Base-by-base conservation (phyloP, 768 basidiomycete species). In the Suillus decipiens region DNA sequence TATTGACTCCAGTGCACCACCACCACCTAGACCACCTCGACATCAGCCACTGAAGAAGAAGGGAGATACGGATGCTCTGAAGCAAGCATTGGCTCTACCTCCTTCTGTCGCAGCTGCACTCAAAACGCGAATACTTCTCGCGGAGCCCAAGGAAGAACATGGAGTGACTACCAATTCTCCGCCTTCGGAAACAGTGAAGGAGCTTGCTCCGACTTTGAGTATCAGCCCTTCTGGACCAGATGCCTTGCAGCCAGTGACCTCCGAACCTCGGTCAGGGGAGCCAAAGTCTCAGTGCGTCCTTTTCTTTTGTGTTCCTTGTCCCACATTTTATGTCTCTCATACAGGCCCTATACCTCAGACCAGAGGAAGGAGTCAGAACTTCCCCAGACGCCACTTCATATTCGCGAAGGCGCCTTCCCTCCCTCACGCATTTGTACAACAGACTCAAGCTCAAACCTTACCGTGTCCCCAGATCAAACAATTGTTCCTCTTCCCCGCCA, bases 341-440 rank as follows among this genome's bases (percentile, higher is more conserved):
- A 17, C 39, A 57, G 56, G 24, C 28, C 6, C 37, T 12, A 57
- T 41, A 31, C 19, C 19, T 11, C 19, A 37, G 14, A 24, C 59
- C 22, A 24, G n/a, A n/a, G 1, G 28, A 41, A 31, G 24, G 39
- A 57, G 10, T 17, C 39, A 0, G 56, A 57, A 57, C 56, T 31
- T 57, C 56, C 56, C 17, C 24, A 41, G 39, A 57, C 17, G n/a
- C 58, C 72, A 53, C 65, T 70, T 54, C 81, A 81, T 61, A 64
- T 73, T 37, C 76, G 90, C 47, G 89, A 92, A 79, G 89, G 87
- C 60, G 90, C 89, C 7, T 89, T 88, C 69, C 77, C 85, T 57
- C 84, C 84, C 0, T 84, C 80, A 47, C 72, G 75, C 60, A 59
- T 72, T 67, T 70, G 64, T 71, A 68, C 69, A 57, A 64, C 69